phyloP scores from a whole-genome alignment of 192 early-diverging fungal genomes.

The Hyaloraphidium curvatum region DNA sequence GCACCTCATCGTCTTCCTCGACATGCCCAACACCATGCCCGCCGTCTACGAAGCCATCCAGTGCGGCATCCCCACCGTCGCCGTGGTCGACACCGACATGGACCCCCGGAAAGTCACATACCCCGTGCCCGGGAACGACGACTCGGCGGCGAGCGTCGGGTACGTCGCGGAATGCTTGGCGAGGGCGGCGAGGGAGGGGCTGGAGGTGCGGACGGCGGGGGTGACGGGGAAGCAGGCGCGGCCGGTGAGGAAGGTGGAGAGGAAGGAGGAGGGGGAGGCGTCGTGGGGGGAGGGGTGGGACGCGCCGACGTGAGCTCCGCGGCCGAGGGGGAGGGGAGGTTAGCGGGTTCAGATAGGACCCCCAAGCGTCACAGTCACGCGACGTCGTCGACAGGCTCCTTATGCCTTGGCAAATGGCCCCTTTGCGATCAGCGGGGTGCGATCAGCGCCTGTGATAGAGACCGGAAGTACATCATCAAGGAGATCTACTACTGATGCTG shows the following conservation, averaged over 20 bases:
- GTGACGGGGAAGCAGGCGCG: conserved; percentile 1
- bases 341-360: no score
- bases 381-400: no score
- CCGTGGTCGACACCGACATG: conserved; percentile 79
- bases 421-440: no score
- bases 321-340: no score
- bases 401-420: no score
- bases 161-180: conserved; percentile 66
- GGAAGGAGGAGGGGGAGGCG: no score
- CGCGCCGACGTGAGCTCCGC: no score
- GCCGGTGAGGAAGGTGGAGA: not conserved
- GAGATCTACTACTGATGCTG: no score
- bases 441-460: no score
- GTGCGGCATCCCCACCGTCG: conserved; percentile 69
- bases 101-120: conserved; percentile 70
- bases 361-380: no score
- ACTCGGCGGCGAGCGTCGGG: conserved; percentile 53
- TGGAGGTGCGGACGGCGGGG: conserved; percentile 16
- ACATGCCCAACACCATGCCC: conserved; percentile 58
- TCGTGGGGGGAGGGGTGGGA: no score
- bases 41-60: conserved; percentile 62
- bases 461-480: no score
- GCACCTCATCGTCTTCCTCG: conserved; percentile 63
- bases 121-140: conserved; percentile 89
- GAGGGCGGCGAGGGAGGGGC: conserved; percentile 44